phyloP scores from a whole-genome alignment of 2,329 filamentous ascomycete species.

The Beauveria sp. region DNA sequence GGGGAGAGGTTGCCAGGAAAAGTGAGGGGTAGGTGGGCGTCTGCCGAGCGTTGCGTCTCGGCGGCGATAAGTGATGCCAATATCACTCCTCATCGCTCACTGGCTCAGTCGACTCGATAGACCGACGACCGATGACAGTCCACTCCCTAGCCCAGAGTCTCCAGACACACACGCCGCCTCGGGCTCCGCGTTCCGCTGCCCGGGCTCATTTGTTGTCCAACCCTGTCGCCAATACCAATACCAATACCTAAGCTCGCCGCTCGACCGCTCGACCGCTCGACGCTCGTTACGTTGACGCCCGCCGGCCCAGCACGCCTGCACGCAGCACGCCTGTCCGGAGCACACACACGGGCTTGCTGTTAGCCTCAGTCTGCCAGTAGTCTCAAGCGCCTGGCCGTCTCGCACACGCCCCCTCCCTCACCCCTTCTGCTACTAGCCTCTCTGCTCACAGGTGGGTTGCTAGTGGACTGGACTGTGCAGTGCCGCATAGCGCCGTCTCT shows the following conservation, averaged over 20 bases:
- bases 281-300: conserved; percentile 1
- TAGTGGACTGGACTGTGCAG: neutral
- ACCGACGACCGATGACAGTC: neutral
- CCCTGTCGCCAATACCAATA: conserved; percentile 1
- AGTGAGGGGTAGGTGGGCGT: neutral
- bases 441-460: conserved; percentile 1
- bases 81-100: neutral
- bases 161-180: neutral
- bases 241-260: neutral
- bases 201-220: neutral
- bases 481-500: conserved; percentile 5
- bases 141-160: no score
- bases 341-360: no score
- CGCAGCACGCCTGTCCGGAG: neutral
- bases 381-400: conserved; percentile 1
- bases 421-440: neutral
- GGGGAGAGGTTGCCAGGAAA: neutral
- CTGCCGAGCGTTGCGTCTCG: neutral
- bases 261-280: neutral
- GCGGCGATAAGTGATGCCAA: neutral
- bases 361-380: neutral
- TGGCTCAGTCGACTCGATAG: neutral
- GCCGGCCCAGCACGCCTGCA: neutral
- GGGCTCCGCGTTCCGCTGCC: neutral
- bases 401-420: conserved; percentile 4